Evolutionary conservation across 306 rosid species (phyloP).

Genomic region (Fagus crenata): DNA sequence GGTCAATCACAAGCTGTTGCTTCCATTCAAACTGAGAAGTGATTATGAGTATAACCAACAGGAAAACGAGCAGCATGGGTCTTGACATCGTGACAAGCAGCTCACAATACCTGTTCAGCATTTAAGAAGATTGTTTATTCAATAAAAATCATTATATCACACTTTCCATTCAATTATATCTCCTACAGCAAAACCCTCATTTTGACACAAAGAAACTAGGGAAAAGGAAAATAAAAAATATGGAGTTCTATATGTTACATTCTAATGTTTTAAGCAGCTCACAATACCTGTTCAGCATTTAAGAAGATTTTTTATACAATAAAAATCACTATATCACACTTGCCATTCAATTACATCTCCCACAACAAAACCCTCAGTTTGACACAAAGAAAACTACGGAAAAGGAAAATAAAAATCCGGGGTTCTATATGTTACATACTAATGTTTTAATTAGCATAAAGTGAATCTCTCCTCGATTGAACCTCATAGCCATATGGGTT

Average conservation of each 20-base stretch:
- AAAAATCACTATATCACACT: background rate
- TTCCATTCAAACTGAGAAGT: conserved; percentile 95
- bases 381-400: background rate
- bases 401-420: background rate
- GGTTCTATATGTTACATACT: background rate
- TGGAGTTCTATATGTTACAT: background rate
- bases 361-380: background rate
- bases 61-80: conserved; percentile 77
- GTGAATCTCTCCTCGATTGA: no score
- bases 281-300: no score
- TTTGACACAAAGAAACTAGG: background rate
- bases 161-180: background rate
- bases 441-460: background rate
- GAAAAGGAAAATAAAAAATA: background rate
- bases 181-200: background rate
- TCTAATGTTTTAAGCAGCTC: background rate
- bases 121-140: background rate
- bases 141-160: conserved; percentile 1
- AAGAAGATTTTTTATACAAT: background rate
- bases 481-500: background rate
- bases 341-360: background rate
- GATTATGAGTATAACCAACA: conserved; percentile 73
- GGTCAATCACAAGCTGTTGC: conserved; percentile 70
- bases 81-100: conserved; percentile 62
- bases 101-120: conserved; percentile 48